Evolutionary conservation across 306 rosid genomes (phyloP).

Genomic region (Glycine latifolia): DNA sequence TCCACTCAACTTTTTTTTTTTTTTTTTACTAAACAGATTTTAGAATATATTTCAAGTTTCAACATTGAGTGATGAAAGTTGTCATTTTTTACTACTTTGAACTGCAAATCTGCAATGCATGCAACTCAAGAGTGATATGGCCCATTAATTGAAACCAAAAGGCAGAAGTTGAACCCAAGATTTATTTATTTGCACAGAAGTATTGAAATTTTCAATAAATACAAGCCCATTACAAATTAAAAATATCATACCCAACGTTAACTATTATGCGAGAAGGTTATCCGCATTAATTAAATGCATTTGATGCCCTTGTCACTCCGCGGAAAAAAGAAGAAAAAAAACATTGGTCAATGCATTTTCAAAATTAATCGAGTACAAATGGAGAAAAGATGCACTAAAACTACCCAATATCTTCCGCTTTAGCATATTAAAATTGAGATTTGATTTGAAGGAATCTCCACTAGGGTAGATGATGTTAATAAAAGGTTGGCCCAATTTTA

Average conservation of each 20-base stretch:
- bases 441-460: not conserved
- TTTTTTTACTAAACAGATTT: too few relatives aligned
- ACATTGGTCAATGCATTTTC: not conserved
- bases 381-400: not conserved
- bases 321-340: not conserved
- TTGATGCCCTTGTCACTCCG: not conserved
- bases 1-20: too few relatives aligned
- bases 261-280: too few relatives aligned
- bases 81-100: too few relatives aligned
- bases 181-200: not conserved
- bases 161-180: not conserved
- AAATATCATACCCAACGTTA: not conserved
- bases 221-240: not conserved
- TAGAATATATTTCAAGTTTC: too few relatives aligned
- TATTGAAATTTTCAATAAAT: not conserved
- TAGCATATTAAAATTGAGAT: slow-evolving; percentile 25
- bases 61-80: too few relatives aligned
- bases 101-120: not conserved
- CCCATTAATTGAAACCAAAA: not conserved
- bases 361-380: not conserved
- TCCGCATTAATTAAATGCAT: too few relatives aligned
- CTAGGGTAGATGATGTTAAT: not conserved
- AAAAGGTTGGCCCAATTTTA: not conserved
- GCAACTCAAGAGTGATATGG: not conserved
- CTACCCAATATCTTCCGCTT: not conserved